These are phyloP conservation scores for Tetrapisispora nanseiensis DNA, from an alignment of 805 yeast species.

Conservation along the genomic window DNA sequence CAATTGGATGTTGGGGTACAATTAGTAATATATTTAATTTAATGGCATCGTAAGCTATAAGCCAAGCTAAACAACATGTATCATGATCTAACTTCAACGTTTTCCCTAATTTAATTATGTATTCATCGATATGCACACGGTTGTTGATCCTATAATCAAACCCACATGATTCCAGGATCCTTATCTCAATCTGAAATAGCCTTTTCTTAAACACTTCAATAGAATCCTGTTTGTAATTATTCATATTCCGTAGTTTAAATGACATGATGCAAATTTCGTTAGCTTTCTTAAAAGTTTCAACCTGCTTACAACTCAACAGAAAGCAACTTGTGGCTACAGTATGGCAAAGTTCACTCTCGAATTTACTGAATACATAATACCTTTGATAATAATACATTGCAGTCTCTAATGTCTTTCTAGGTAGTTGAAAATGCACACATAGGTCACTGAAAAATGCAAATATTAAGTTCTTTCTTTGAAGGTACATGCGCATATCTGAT, in stretches of 20 bases:
- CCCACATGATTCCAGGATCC: slow-evolving; percentile 62
- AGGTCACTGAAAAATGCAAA: slow-evolving; percentile 46
- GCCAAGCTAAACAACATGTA: slow-evolving; percentile 54
- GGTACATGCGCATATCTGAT: slow-evolving; percentile 39
- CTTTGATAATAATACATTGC: slow-evolving; percentile 68
- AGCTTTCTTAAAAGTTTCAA: slow-evolving; percentile 73
- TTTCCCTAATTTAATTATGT: slow-evolving; percentile 52
- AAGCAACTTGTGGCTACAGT: slow-evolving; percentile 63
- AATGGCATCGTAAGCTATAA: slow-evolving; percentile 63
- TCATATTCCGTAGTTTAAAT: slow-evolving; percentile 26
- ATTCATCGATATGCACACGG: slow-evolving; percentile 46
- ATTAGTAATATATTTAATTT: slow-evolving; percentile 59
- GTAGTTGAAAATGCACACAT: slow-evolving; percentile 49
- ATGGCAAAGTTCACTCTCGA: slow-evolving; percentile 43
- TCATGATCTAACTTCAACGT: slow-evolving; percentile 37
- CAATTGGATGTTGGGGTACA: slow-evolving; percentile 67
- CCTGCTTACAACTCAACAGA: slow-evolving; percentile 65
- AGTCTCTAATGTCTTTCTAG: slow-evolving; percentile 58
- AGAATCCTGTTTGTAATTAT: slow-evolving; percentile 19
- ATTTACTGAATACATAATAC: slow-evolving; percentile 54
- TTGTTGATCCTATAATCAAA: slow-evolving; percentile 67
- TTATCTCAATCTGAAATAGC: slow-evolving; percentile 55
- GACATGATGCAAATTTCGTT: slow-evolving; percentile 44
- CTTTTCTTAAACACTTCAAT: slow-evolving; percentile 48
- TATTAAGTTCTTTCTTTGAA: slow-evolving; percentile 44